These are phyloP conservation scores for Pleoardoris graminearum DNA, from an alignment of 2,329 filamentous ascomycete species.

Conservation along the genomic window DNA sequence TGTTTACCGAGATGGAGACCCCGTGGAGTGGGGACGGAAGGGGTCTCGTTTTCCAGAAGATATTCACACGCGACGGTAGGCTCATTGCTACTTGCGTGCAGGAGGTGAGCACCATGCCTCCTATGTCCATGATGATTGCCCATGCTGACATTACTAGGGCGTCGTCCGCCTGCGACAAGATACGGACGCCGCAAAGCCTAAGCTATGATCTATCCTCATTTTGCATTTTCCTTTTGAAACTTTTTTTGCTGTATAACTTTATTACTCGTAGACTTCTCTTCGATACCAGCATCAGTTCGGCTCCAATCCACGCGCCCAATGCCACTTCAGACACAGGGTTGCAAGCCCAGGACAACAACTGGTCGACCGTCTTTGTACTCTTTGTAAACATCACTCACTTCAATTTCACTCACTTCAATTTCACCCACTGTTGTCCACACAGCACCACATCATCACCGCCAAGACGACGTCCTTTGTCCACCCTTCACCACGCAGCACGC, in stretches of 20 bases:
- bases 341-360: not conserved
- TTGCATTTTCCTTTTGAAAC: not conserved
- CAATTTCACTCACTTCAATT: too few species aligned
- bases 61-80: constrained; percentile 71
- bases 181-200: constrained; percentile 15
- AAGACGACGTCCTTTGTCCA: not conserved
- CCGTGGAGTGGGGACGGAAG: constrained; percentile 80
- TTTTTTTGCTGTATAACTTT: not conserved
- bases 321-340: not conserved
- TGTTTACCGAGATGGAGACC: constrained; percentile 77
- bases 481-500: not conserved
- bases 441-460: not conserved
- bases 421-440: not conserved
- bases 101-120: constrained; percentile 57
- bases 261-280: not conserved
- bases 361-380: not conserved
- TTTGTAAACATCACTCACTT: not conserved
- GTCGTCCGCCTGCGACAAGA: constrained; percentile 21
- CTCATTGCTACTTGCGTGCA: constrained; percentile 79
- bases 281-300: not conserved
- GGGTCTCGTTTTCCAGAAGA: constrained; percentile 74
- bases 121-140: not conserved
- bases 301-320: not conserved
- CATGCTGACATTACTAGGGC: constrained; percentile 14
- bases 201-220: constrained; percentile 10